Evolutionary conservation across 2,329 filamentous ascomycete genomes (phyloP), one percentile per base, ranked within the genome.

Genomic region (Arthrobotrys megalospora): DNA sequence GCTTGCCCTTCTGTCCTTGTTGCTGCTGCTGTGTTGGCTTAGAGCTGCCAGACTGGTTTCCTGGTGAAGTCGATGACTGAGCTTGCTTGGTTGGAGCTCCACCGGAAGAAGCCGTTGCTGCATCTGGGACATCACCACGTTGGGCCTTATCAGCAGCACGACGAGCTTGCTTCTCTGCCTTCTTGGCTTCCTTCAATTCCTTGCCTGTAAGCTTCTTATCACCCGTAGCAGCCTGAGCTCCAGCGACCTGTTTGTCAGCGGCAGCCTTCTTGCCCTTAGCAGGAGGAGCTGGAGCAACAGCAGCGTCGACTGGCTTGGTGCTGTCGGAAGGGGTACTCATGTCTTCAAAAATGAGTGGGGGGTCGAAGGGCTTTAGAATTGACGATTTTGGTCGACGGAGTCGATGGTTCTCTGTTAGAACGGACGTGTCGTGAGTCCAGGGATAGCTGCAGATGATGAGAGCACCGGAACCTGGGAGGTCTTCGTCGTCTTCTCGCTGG

Each of bases 91-190:
- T 84, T 83, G 70, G 84, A 79, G 82, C 85, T 80, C 34, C 38
- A 52, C 53, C 28, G 1, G 55, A 14, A 14, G 65, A 16, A 45
- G 65, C 45, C 69, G 84, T 81, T 66, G 84, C 81, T 80, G 84
- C 83, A 10, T 85, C 85, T 19, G 84, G 83, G 71, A 84, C 85
- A 1, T 86, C 85, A 34, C 83, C 83, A 79, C 88, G 88, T 3
- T 87, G 86, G 34, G 86, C 86, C 83, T 91, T 93, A 82, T 88
- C 89, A 82, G 90, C 90, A 60, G 92, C 93, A 86, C 95, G 89
- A 79, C 93, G 88, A 55, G 94, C 94, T 65, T 92, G 92, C 86
- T 97, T 98, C 84, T 97, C 95, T 36, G 93, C 94, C 84, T 97
- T 95, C 79, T 92, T 91, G 83, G 90, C 91, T 82, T 94, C 95